phyloP scores from a whole-genome alignment of 805 yeast species.

The Yamadazyma scolyti region DNA sequence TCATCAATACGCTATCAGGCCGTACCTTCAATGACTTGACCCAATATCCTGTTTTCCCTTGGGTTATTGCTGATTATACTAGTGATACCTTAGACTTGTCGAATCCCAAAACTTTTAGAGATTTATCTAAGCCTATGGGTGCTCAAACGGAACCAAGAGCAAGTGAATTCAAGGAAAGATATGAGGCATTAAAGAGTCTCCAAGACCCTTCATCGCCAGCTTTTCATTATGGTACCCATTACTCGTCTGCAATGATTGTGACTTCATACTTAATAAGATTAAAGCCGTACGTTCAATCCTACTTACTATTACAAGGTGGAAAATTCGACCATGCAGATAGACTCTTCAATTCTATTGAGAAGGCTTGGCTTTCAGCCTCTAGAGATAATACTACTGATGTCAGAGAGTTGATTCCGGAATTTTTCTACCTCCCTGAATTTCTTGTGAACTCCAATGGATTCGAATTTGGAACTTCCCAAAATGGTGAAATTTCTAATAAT shows the following conservation, averaged over 20 bases:
- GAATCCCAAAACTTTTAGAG: constrained; percentile 63
- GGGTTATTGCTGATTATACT: constrained; percentile 82
- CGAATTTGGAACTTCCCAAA: constrained; percentile 69
- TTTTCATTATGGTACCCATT: constrained; percentile 91
- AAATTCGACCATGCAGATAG: constrained; percentile 87
- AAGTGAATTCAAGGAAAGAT: constrained; percentile 63
- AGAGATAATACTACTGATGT: constrained; percentile 82
- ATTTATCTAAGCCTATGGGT: constrained; percentile 87
- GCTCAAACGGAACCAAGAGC: constrained; percentile 68
- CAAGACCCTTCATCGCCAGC: constrained; percentile 62
- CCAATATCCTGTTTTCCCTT: constrained; percentile 89
- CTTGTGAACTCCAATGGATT: constrained; percentile 60
- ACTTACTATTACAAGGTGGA: constrained; percentile 78
- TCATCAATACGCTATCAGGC: constrained; percentile 81
- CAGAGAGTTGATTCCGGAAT: constrained; percentile 83
- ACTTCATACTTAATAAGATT: constrained; percentile 73
- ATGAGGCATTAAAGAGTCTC: constrained; percentile 62
- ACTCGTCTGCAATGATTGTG: constrained; percentile 92
- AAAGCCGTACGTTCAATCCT: constrained; percentile 79
- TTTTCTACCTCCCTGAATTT: constrained; percentile 79
- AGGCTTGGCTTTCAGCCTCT: constrained; percentile 80
- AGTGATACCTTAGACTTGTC: constrained; percentile 66
- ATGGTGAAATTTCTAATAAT: constrained; percentile 53
- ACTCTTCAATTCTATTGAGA: constrained; percentile 66
- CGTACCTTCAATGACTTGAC: constrained; percentile 86